Conservation (phyloP, 441 rosid species). For the Populus hybrid region DNA sequence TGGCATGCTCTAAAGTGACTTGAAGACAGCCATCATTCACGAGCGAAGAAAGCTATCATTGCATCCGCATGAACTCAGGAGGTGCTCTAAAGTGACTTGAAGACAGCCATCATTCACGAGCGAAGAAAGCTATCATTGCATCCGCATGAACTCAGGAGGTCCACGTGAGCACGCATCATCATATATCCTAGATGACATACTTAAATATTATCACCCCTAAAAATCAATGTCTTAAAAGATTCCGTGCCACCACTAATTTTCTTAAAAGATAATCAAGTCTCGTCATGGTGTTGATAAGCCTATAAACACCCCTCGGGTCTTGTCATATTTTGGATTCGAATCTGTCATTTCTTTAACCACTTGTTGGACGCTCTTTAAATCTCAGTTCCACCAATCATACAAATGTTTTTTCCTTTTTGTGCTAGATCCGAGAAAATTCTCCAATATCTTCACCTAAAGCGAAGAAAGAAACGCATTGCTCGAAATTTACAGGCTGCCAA, state of each 20-base stretch:
- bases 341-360: too few species aligned
- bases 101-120: not conserved
- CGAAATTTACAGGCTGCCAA: too few species aligned
- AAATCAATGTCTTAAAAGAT: not conserved
- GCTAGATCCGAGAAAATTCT: too few species aligned
- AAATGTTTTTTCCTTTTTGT: too few species aligned
- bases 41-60: not conserved
- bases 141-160: not conserved
- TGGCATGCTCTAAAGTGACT: not conserved
- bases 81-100: not conserved
- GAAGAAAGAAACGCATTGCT: too few species aligned
- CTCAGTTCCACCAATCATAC: too few species aligned
- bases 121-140: too few species aligned
- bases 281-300: not conserved
- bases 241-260: not conserved
- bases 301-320: not conserved
- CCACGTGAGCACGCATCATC: not conserved
- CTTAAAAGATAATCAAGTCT: too few species aligned
- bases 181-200: not conserved
- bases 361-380: too few species aligned
- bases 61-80: not conserved
- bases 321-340: not conserved
- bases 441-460: too few species aligned
- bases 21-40: not conserved
- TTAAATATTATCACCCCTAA: not conserved